Evolutionary conservation across 768 basidiomycete genomes (phyloP).

Genomic region (Agaricus sinodeliciosus): DNA sequence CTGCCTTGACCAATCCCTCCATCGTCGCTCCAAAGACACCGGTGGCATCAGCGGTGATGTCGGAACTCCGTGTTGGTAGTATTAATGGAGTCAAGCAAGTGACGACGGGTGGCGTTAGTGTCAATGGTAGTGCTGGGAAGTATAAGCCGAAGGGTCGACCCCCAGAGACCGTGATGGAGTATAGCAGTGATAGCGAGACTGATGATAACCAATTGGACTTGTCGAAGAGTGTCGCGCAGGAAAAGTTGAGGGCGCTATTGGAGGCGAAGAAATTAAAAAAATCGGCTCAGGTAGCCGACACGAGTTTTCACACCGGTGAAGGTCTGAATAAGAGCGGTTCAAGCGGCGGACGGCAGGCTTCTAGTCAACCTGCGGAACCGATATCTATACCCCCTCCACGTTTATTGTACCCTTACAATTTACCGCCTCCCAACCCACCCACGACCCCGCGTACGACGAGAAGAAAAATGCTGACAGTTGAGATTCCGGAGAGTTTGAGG

Average conservation of each 20-base stretch:
- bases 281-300: constrained; percentile 13
- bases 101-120: neutral
- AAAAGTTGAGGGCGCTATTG: constrained; percentile 49
- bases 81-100: constrained; percentile 4
- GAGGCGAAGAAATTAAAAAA: constrained; percentile 39
- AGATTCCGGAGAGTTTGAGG: constrained; percentile 79
- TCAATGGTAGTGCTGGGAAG: constrained; percentile 7
- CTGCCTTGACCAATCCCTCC: neutral
- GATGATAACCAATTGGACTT: constrained; percentile 45
- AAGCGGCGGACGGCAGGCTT: constrained; percentile 6
- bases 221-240: constrained; percentile 64
- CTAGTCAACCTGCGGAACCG: constrained; percentile 18
- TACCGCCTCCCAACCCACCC: constrained; percentile 57
- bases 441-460: constrained; percentile 85
- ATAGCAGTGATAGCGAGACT: constrained; percentile 40
- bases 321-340: constrained; percentile 13
- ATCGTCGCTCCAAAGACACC: constrained; percentile 5
- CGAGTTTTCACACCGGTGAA: constrained; percentile 4
- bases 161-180: constrained; percentile 59
- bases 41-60: constrained; percentile 7
- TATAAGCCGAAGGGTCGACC: constrained; percentile 66
- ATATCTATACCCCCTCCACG: constrained; percentile 42
- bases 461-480: constrained; percentile 75
- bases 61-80: constrained; percentile 9
- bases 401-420: constrained; percentile 62